phyloP scores from a whole-genome alignment of 2,329 filamentous ascomycete species.

The Arthrobotrys musiformis region DNA sequence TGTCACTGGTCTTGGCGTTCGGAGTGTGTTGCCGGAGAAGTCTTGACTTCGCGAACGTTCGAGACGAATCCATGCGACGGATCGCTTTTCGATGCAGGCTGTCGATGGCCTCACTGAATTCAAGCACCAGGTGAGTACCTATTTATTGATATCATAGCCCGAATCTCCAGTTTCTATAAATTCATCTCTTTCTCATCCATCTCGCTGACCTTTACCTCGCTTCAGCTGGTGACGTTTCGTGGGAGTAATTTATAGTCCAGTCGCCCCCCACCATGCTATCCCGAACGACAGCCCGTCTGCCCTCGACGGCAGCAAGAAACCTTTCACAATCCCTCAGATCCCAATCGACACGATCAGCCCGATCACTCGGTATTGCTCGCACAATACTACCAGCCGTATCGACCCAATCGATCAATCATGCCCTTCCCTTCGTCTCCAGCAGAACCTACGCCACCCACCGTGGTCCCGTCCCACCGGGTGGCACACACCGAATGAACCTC shows the following conservation, averaged over 20 bases:
- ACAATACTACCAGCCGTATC: constrained; percentile 31
- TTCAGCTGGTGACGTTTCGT: background rate
- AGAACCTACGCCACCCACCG: constrained; percentile 66
- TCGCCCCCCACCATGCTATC: constrained; percentile 41
- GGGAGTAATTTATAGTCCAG: background rate
- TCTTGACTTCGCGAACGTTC: constrained; percentile 14
- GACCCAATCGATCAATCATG: constrained; percentile 38
- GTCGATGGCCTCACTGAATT: background rate
- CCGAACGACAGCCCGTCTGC: constrained; percentile 41
- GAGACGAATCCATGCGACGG: background rate
- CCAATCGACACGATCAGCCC: constrained; percentile 19
- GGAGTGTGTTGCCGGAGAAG: constrained; percentile 1
- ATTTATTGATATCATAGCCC: constrained; percentile 5
- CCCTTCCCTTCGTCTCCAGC: constrained; percentile 58
- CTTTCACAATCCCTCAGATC: constrained; percentile 40
- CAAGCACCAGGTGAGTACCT: background rate
- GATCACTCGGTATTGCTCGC: constrained; percentile 8
- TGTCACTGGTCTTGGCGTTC: constrained; percentile 6
- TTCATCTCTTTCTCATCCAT: background rate
- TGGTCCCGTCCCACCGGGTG: constrained; percentile 84
- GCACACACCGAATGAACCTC: constrained; percentile 93
- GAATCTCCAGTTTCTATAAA: constrained; percentile 22
- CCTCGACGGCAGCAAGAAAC: constrained; percentile 43
- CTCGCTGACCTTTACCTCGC: background rate
- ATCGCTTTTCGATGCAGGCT: background rate